Percentiles rank a stretch among this genome's conserved stretches.
Evolutionary conservation across 305 asterid species (phyloP).

Genomic region (Fraxinus dipetala): DNA sequence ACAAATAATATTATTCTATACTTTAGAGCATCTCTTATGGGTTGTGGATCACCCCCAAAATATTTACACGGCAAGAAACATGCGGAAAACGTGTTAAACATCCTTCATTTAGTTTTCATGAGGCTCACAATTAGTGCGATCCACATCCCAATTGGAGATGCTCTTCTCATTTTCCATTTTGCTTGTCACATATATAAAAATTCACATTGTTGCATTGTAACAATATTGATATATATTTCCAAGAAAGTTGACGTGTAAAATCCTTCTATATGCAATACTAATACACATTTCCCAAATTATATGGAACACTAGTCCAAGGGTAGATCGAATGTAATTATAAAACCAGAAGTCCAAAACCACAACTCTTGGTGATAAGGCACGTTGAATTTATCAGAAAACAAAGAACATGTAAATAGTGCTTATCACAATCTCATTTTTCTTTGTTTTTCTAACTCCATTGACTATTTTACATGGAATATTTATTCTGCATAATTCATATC

Average conservation of each 20-base stretch:
- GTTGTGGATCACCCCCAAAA: not conserved
- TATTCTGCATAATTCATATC: slow-evolving; percentile 4
- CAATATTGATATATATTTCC: not conserved
- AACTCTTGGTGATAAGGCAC: slow-evolving; percentile 10
- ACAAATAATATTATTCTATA: not conserved
- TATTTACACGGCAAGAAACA: not conserved
- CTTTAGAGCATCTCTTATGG: not conserved
- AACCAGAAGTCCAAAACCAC: not conserved
- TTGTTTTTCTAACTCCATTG: slow-evolving; percentile 1
- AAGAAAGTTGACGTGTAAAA: not conserved
- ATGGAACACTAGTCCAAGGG: not conserved
- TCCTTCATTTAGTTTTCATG: not conserved
- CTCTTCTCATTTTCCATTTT: not conserved
- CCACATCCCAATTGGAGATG: not conserved
- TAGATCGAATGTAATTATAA: not conserved
- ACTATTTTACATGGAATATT: not conserved
- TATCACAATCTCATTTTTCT: slow-evolving; percentile 13
- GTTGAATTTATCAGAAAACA: not conserved
- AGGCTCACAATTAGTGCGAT: not conserved
- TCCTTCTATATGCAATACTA: not conserved
- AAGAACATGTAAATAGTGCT: slow-evolving; percentile 17
- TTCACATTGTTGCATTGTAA: not conserved
- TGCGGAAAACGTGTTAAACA: not conserved
- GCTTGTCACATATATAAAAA: not conserved
- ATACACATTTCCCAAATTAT: not conserved